Evolutionary conservation across 2,329 filamentous ascomycete genomes (phyloP), one percentile per base, ranked within the genome.

Genomic region (Shiraia sp.): DNA sequence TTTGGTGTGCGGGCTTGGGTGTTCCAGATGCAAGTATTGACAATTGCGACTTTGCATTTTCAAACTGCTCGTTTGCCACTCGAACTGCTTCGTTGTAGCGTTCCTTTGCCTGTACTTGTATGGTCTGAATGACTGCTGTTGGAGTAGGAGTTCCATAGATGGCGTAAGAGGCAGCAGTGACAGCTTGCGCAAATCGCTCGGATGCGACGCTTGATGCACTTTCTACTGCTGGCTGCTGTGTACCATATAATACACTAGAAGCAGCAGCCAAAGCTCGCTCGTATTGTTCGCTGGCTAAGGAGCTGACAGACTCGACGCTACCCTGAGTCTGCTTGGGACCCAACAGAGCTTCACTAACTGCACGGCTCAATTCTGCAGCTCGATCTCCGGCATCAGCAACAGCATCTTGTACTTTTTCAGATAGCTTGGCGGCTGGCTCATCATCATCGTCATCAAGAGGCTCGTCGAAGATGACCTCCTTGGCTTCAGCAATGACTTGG

Each of bases 1-100:
- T 76, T 53, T 88, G 76, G 47, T 90, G 83, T 3, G 81, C 77
- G 6, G 87, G 86, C 58, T 86, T 80, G 1, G 85, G 81, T 16
- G 83, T 83, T 23, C 86, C 86, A 19, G 80, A 82, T 27, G 89
- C 78, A 56, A 88, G 80, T 3, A 75, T 79, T 1, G 85, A 88
- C 2, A 87, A 75, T 17, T 81, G 75, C 1, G 85, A 85, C 56
- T 83, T 81, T 8, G 86, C 87, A 15, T 81, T 81, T 24, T 61
- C 55, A 54, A 88, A 88, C 39, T 86, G 83, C 28, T 81, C 76
- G n/a, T 82, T 81, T 3, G 87, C 88, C 28, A 78, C 74, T 30
- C 79, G 80, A 8, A 87, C 68, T 14, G 87, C 87, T 16, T 79
- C 78, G 7, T 78, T 79, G 65, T 89, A 90, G 6, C 79, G 80